Conservation (phyloP, 306 rosid species). For the Trifolium fragiferum region DNA sequence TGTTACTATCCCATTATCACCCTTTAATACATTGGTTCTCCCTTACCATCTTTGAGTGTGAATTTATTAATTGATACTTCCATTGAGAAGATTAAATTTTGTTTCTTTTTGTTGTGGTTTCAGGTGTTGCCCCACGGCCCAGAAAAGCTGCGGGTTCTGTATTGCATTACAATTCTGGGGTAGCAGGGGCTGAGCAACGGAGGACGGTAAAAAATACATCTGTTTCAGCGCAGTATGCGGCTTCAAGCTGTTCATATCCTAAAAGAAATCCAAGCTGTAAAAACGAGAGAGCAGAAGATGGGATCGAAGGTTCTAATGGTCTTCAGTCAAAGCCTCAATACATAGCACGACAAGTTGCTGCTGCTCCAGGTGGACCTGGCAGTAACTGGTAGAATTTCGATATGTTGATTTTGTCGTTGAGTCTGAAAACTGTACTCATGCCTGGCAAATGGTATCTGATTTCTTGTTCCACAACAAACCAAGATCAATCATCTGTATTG, state of each 20-base stretch:
- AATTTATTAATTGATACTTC: slow-evolving; percentile 1
- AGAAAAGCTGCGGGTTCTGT: slow-evolving; percentile 77
- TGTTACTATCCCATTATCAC: slow-evolving; percentile 3
- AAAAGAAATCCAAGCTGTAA: slow-evolving; percentile 77
- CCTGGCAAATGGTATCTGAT: slow-evolving; percentile 1
- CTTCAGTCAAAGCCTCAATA: slow-evolving; percentile 67
- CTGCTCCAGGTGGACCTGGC: slow-evolving; percentile 74
- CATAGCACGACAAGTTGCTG: slow-evolving; percentile 79
- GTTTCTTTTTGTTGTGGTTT: slow-evolving; percentile 27
- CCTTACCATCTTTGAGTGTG: not conserved
- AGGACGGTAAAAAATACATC: slow-evolving; percentile 63
- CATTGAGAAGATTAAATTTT: slow-evolving; percentile 12
- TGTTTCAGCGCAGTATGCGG: slow-evolving; percentile 56
- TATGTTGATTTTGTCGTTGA: slow-evolving; percentile 24
- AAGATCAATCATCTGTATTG: slow-evolving; percentile 37
- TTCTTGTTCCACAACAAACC: slow-evolving; percentile 9
- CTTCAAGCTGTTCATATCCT: slow-evolving; percentile 70
- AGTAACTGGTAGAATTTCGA: slow-evolving; percentile 69
- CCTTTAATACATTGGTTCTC: not conserved
- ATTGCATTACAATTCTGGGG: slow-evolving; percentile 65
- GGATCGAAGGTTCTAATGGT: slow-evolving; percentile 70
- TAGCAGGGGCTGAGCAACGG: slow-evolving; percentile 72
- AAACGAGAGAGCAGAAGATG: slow-evolving; percentile 71
- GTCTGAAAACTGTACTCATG: slow-evolving; percentile 11
- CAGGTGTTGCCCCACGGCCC: slow-evolving; percentile 82